Evolutionary conservation across 1,284 basidiomycete species (phyloP).

Genomic region (Macrocystidia cucumis): DNA sequence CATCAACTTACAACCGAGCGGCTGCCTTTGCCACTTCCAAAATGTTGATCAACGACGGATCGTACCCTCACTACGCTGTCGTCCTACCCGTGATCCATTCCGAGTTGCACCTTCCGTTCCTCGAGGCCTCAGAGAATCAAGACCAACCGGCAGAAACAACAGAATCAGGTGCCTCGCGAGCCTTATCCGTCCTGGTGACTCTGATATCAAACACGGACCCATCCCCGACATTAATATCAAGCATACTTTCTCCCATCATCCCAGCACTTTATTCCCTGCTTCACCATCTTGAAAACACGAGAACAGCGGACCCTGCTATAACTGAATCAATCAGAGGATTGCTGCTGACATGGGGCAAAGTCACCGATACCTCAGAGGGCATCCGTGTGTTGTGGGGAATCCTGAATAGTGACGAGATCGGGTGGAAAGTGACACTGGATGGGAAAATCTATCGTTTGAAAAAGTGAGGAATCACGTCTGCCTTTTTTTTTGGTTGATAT

Average conservation of each 20-base stretch:
- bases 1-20: conserved; percentile 46
- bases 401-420: conserved; percentile 42
- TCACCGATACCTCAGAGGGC: conserved; percentile 46
- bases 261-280: conserved; percentile 61
- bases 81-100: conserved; percentile 32
- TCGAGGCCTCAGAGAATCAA: conserved; percentile 12
- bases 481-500: not conserved
- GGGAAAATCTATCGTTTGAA: conserved; percentile 38
- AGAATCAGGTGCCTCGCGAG: conserved; percentile 26
- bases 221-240: conserved; percentile 57
- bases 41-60: conserved; percentile 37
- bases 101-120: conserved; percentile 34
- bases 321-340: conserved; percentile 52
- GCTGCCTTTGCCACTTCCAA: conserved; percentile 64
- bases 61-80: conserved; percentile 17
- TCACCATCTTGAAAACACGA: conserved; percentile 41
- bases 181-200: conserved; percentile 41
- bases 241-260: conserved; percentile 62
- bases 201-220: conserved; percentile 74
- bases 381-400: conserved; percentile 55
- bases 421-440: conserved; percentile 49
- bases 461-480: conserved; percentile 25
- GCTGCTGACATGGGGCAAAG: conserved; percentile 68
- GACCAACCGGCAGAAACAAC: conserved; percentile 3
- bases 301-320: conserved; percentile 53